Conservation (phyloP, 257 asterid species). For the Anisodus tanguticus region DNA sequence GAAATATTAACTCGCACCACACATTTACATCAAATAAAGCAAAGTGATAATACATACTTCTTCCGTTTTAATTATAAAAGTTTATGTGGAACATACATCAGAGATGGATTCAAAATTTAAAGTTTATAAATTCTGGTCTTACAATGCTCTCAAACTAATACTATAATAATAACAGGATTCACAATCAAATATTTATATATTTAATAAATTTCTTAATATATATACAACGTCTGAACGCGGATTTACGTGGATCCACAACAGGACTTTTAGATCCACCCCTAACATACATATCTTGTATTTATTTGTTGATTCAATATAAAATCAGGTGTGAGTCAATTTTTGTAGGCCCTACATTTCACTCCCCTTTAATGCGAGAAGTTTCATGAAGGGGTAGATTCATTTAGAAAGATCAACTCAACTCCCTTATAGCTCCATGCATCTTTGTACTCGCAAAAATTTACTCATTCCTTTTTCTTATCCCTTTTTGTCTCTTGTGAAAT, state of each 20-base stretch:
- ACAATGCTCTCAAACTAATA: no score
- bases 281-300: no score
- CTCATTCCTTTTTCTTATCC: background rate
- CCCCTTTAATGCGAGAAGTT: background rate
- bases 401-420: background rate
- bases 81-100: no score
- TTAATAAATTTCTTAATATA: no score
- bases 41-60: background rate
- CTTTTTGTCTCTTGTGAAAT: background rate
- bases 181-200: no score
- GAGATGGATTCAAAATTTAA: no score
- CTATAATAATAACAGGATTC: no score
- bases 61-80: background rate
- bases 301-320: no score
- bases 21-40: background rate
- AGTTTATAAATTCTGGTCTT: no score
- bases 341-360: background rate
- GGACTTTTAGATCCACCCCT: no score
- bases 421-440: background rate
- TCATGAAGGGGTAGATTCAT: background rate
- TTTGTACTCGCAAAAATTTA: background rate
- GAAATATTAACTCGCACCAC: background rate
- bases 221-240: no score
- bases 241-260: no score
- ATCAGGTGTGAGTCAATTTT: background rate